Evolutionary conservation across 2,329 filamentous ascomycete species (phyloP).

Genomic region (Beauveria australis): DNA sequence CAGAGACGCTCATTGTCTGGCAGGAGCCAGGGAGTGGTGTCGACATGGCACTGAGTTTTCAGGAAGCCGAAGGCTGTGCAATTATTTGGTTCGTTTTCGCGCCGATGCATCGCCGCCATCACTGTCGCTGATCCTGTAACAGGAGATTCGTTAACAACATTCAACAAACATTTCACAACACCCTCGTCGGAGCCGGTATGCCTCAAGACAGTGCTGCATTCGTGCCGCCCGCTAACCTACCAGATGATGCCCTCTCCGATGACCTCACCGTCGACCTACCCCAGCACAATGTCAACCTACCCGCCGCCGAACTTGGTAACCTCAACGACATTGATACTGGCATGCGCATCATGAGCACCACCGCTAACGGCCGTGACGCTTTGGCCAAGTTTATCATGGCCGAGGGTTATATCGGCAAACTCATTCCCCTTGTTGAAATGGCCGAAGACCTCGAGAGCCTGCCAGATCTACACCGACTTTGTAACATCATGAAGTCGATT

Average conservation of each 20-base stretch:
- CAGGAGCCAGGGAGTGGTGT: slow-evolving; percentile 75
- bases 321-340: slow-evolving; percentile 76
- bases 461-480: slow-evolving; percentile 78
- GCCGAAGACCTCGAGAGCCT: slow-evolving; percentile 89
- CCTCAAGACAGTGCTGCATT: not conserved
- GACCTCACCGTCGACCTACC: slow-evolving; percentile 69
- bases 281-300: slow-evolving; percentile 60
- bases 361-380: slow-evolving; percentile 70
- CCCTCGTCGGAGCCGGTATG: slow-evolving; percentile 54
- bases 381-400: slow-evolving; percentile 78
- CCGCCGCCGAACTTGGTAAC: slow-evolving; percentile 70
- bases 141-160: slow-evolving; percentile 89
- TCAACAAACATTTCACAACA: slow-evolving; percentile 62
- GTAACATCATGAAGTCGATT: slow-evolving; percentile 96
- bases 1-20: slow-evolving; percentile 97
- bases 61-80: slow-evolving; percentile 90
- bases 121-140: slow-evolving; percentile 17
- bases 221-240: slow-evolving; percentile 19
- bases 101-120: not conserved
- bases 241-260: slow-evolving; percentile 82
- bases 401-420: slow-evolving; percentile 79
- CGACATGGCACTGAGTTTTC: slow-evolving; percentile 97
- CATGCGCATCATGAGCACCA: slow-evolving; percentile 71
- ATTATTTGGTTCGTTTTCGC: slow-evolving; percentile 66
- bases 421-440: slow-evolving; percentile 77